These are phyloP conservation scores for Claviceps humidiphila DNA, from an alignment of 2,329 filamentous ascomycete genomes.

Conservation along the genomic window DNA sequence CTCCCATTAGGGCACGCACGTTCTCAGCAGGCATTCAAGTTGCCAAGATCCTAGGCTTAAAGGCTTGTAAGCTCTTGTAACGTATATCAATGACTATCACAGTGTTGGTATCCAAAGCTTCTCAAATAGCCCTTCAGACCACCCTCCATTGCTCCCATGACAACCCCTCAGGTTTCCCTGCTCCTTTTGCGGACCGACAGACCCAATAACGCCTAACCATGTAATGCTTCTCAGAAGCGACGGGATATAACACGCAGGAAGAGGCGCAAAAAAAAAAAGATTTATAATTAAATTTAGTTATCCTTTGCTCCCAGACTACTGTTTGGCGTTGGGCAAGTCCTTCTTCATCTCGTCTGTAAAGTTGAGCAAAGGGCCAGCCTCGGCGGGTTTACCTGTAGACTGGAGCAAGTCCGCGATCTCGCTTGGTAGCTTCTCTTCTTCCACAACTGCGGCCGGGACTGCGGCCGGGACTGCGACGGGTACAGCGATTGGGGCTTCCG, in stretches of 20 bases:
- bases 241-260: neutral
- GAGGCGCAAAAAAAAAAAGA: neutral
- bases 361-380: constrained; percentile 38
- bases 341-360: constrained; percentile 42
- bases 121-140: neutral
- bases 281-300: neutral
- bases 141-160: no score
- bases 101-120: constrained; percentile 1
- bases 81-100: neutral
- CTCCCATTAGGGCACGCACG: neutral
- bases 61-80: neutral
- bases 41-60: neutral
- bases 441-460: neutral
- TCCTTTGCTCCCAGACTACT: neutral
- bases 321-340: constrained; percentile 24
- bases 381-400: constrained; percentile 32
- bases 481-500: neutral
- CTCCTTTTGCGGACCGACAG: neutral
- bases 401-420: constrained; percentile 32
- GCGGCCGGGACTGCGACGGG: no score
- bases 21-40: neutral
- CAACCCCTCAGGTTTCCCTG: neutral
- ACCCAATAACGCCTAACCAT: constrained; percentile 5
- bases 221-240: neutral
- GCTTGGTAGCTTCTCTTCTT: constrained; percentile 10